A percentile compares a stretch with the other conserved stretches of the same genome.
Evolutionary conservation across 257 asterid species (phyloP).

Genomic region (Anisodus tanguticus): DNA sequence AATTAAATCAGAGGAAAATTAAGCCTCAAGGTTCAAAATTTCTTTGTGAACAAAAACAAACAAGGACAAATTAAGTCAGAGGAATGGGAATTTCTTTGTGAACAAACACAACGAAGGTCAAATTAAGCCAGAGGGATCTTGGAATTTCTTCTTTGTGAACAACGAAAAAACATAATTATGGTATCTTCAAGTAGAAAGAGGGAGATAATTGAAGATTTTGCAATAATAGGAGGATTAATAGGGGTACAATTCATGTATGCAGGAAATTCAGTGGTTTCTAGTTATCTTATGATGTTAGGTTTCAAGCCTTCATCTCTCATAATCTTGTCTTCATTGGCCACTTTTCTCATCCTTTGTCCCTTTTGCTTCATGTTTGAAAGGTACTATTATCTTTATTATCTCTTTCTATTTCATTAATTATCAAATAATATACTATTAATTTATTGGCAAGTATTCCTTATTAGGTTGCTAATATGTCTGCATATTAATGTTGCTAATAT

Average conservation of each 20-base stretch:
- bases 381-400: constrained; percentile 32
- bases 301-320: constrained; percentile 67
- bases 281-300: constrained; percentile 72
- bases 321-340: constrained; percentile 69
- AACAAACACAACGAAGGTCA: not conserved
- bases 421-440: not conserved
- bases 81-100: not conserved
- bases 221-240: constrained; percentile 61
- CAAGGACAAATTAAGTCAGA: not conserved
- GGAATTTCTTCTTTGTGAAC: not conserved
- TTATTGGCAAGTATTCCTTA: not conserved
- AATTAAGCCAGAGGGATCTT: not conserved
- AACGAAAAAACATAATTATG: constrained; percentile 28
- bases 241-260: constrained; percentile 77
- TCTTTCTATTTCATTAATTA: not conserved
- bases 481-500: constrained; percentile 37
- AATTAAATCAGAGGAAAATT: not conserved
- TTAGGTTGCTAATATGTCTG: not conserved
- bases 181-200: constrained; percentile 35
- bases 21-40: not conserved
- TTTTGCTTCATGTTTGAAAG: constrained; percentile 68
- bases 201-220: constrained; percentile 55
- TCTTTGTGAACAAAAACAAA: not conserved
- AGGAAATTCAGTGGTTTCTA: constrained; percentile 67
- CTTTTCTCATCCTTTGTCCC: constrained; percentile 72